A percentile compares a stretch with the other conserved stretches of the same genome.
phyloP scores from a whole-genome alignment of 2,329 filamentous ascomycete genomes.

The Sporothrix inflata region DNA sequence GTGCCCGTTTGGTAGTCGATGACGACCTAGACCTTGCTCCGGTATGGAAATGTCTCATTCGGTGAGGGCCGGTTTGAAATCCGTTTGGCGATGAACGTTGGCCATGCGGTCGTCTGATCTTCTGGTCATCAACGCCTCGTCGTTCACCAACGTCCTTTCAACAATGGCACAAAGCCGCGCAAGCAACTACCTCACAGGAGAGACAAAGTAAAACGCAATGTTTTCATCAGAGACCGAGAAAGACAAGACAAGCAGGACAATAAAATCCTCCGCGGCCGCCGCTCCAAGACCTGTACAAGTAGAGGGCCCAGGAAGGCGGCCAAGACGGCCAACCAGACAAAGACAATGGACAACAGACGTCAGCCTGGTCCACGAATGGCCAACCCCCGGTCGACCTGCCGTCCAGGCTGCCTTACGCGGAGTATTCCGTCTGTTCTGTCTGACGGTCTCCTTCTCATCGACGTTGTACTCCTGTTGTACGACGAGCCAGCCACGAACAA shows the following conservation, averaged over 20 bases:
- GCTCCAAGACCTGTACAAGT: neutral
- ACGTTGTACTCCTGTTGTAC: neutral
- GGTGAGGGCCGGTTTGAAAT: neutral
- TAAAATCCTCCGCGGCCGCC: neutral
- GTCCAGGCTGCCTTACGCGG: neutral
- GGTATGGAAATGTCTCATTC: neutral
- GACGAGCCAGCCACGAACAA: neutral
- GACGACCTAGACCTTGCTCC: neutral
- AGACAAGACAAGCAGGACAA: neutral
- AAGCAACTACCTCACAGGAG: neutral
- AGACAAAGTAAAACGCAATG: neutral
- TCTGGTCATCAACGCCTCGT: neutral
- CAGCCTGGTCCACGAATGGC: neutral
- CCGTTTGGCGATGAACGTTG: neutral
- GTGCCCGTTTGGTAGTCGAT: neutral
- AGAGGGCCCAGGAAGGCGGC: neutral
- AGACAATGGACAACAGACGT: neutral
- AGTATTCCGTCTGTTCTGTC: neutral
- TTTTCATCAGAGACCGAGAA: neutral
- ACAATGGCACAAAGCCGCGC: neutral
- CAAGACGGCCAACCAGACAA: neutral
- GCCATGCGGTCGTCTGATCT: neutral
- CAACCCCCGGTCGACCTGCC: neutral
- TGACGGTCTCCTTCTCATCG: neutral
- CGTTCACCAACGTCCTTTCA: neutral